phyloP scores from a whole-genome alignment of 805 yeast species.

The Kluyveromyces lactis region DNA sequence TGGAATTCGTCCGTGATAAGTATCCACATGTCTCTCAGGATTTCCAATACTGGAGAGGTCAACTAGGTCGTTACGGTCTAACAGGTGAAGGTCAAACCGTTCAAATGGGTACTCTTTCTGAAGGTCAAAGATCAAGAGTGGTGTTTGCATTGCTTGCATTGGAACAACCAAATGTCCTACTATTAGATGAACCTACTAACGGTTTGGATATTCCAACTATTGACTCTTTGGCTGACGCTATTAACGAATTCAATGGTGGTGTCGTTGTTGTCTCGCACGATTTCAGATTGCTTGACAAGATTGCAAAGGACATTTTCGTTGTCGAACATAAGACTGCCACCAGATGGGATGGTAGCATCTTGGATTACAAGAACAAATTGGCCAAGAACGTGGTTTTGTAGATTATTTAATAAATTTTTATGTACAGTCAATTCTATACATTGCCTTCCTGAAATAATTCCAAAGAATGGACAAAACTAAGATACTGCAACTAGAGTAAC shows the following conservation, averaged over 20 bases:
- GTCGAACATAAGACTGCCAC: conserved; percentile 94
- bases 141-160: conserved; percentile 94
- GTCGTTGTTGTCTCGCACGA: conserved; percentile 98
- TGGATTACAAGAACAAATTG: conserved; percentile 88
- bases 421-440: background rate
- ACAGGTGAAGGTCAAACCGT: conserved; percentile 99
- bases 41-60: conserved; percentile 97
- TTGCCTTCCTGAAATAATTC: background rate
- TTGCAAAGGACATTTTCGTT: conserved; percentile 94
- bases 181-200: conserved; percentile 98
- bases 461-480: too few relatives aligned
- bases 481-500: too few relatives aligned
- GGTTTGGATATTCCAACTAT: conserved; percentile 98
- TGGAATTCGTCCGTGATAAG: conserved; percentile 95
- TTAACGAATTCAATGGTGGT: conserved; percentile 92
- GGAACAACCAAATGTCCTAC: conserved; percentile 88
- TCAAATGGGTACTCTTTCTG: conserved; percentile 96
- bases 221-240: conserved; percentile 95
- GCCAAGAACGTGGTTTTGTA: conserved; percentile 81
- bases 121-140: conserved; percentile 99
- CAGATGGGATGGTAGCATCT: conserved; percentile 89
- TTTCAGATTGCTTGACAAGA: conserved; percentile 93
- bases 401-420: conserved; percentile 10
- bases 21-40: conserved; percentile 88
- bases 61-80: conserved; percentile 94